These are phyloP conservation scores for Aspergillus homomorphus DNA, from an alignment of 495 filamentous ascomycete genomes.

Conservation along the genomic window DNA sequence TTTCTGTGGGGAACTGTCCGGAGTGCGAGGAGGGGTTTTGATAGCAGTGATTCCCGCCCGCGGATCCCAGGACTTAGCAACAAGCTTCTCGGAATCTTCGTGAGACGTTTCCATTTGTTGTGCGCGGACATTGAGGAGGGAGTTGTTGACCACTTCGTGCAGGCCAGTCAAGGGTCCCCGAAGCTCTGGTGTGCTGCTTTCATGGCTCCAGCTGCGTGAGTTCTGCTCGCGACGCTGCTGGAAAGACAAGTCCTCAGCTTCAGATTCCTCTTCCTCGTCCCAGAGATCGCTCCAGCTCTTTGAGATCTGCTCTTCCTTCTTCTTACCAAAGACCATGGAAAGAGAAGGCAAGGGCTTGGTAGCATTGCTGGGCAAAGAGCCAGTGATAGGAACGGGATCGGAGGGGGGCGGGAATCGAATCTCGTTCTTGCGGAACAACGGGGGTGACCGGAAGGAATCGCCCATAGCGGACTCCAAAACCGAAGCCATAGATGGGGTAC, in stretches of 20 bases:
- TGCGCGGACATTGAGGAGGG: slow-evolving; percentile 45
- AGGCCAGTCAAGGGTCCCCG: slow-evolving; percentile 20
- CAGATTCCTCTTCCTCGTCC: slow-evolving; percentile 85
- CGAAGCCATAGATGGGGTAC: slow-evolving; percentile 76
- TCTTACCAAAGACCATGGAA: slow-evolving; percentile 74
- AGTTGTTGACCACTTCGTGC: slow-evolving; percentile 48
- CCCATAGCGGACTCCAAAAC: slow-evolving; percentile 72
- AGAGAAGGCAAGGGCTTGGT: slow-evolving; percentile 63
- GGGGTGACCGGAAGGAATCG: slow-evolving; percentile 62
- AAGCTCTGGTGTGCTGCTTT: slow-evolving; percentile 53
- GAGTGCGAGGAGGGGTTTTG: slow-evolving; percentile 54
- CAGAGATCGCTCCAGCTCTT: slow-evolving; percentile 98
- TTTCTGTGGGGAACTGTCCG: slow-evolving; percentile 53
- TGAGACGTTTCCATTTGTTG: slow-evolving; percentile 15
- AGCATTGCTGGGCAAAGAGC: slow-evolving; percentile 72
- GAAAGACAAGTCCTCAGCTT: slow-evolving; percentile 54
- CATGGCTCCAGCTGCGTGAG: slow-evolving; percentile 76
- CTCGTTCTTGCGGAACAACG: slow-evolving; percentile 43
- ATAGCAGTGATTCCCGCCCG: slow-evolving; percentile 62
- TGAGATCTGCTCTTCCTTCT: slow-evolving; percentile 66
- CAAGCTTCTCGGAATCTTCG: slow-evolving; percentile 29
- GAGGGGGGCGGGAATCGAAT: slow-evolving; percentile 42
- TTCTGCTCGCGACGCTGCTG: slow-evolving; percentile 68
- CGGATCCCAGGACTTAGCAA: slow-evolving; percentile 48
- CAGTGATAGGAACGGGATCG: slow-evolving; percentile 61